A percentile compares a stretch with the other conserved stretches of the same genome.
Evolutionary conservation across 257 asterid species (phyloP).

Genomic region (Ajuga chamaepitys): DNA sequence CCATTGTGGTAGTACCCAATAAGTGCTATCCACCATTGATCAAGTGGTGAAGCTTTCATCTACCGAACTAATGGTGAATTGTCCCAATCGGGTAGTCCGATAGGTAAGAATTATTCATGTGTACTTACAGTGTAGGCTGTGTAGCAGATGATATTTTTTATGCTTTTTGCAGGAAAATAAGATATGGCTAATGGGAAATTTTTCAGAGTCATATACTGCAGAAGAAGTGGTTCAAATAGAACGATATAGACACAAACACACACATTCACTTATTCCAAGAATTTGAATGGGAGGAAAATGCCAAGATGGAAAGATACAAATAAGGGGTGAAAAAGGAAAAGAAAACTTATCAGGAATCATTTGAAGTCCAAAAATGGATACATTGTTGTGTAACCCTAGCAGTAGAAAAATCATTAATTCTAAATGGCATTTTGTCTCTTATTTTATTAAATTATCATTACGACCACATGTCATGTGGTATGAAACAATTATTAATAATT

Average conservation of each 20-base stretch:
- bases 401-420: too few relatives aligned
- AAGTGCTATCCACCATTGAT: too few relatives aligned
- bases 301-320: constrained; percentile 22
- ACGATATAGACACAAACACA: constrained; percentile 12
- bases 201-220: constrained; percentile 16
- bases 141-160: constrained; percentile 41
- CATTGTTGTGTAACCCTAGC: constrained; percentile 8
- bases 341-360: constrained; percentile 27
- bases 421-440: too few relatives aligned
- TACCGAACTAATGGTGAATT: too few relatives aligned
- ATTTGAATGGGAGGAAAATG: constrained; percentile 30
- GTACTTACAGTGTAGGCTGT: constrained; percentile 39
- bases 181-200: too few relatives aligned
- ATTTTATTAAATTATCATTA: too few relatives aligned
- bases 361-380: constrained; percentile 18
- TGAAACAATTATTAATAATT: too few relatives aligned
- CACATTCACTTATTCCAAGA: background rate
- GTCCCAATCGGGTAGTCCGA: too few relatives aligned
- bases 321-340: constrained; percentile 25
- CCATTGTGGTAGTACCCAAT: too few relatives aligned
- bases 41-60: too few relatives aligned
- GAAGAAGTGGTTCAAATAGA: constrained; percentile 18
- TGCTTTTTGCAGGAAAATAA: constrained; percentile 22
- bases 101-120: too few relatives aligned
- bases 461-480: too few relatives aligned